Base-by-base conservation (phyloP, 1,284 basidiomycete genomes). In the Fistulinella cinereoalba region DNA sequence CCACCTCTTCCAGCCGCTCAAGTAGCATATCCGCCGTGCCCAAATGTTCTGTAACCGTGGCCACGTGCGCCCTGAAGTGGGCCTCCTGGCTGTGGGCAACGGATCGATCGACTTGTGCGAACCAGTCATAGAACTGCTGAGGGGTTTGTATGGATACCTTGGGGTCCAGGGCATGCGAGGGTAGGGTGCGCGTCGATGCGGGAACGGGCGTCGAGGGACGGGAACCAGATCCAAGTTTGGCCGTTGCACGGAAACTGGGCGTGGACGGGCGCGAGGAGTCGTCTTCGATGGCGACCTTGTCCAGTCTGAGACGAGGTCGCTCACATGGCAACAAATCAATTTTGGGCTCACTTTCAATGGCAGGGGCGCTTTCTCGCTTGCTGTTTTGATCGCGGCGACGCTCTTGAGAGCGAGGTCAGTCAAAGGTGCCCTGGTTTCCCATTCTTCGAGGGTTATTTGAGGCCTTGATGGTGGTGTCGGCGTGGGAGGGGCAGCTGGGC, bases 81-180 rank as follows among this genome's bases (percentile, higher is more conserved):
- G 88, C 81, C 60, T 97, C 94, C 60, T 96, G 93, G 51, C 88
- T 89, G 59, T 92, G 89, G 12, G 92, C 86, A 25, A 96, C 89
- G 1, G 86, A 87, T 16, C 88, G 76, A 53, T 96, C 92, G 41
- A 97, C 83, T 32, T 87, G 74, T 0, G 88, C 78, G 64, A 93
- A 94, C 85, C 92, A 96, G 69, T 97, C 94, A 61, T 94, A 92
- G 68, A 97, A 96, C 56, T 95, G 90, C 58, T 97, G 91, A 0
- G 92, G 85, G 0, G 91, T 94, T 51, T 85, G 79, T 37, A 97
- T 83, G 5, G 89, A 84, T 22, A 81, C 75, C 47, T 75, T 78
- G 6, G 86, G 84, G 56, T 84, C 81, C 16, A 89, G 71, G 0
- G 76, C 69, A 62, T 83, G 76, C 23, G 67, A 60, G n/a, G 60